Conservation (phyloP, 2,329 filamentous ascomycete genomes). For the Penicillium sp. region DNA sequence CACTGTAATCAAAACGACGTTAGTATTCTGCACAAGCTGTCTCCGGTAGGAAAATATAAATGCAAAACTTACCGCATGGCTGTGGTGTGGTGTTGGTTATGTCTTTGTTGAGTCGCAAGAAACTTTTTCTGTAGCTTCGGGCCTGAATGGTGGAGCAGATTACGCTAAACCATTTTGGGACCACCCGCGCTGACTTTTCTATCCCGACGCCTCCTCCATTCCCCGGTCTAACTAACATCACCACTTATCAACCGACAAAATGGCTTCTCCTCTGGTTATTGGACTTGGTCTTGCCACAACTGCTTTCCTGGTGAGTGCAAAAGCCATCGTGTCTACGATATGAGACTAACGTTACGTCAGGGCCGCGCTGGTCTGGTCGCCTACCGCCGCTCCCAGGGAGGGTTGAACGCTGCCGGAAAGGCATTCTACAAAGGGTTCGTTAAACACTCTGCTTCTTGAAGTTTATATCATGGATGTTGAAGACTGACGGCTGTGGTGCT, state of each 20-base stretch:
- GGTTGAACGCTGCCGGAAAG: constrained; percentile 73
- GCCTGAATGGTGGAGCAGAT: constrained; percentile 26
- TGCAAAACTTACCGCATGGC: constrained; percentile 25
- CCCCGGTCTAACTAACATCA: constrained; percentile 7
- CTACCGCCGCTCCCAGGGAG: constrained; percentile 68
- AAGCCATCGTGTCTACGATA: neutral
- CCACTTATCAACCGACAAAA: constrained; percentile 22
- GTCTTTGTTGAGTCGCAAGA: constrained; percentile 21
- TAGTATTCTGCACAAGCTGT: neutral
- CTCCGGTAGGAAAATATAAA: neutral
- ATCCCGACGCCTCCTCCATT: constrained; percentile 22
- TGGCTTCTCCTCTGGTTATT: constrained; percentile 44
- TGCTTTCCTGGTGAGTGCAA: constrained; percentile 70
- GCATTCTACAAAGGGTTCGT: constrained; percentile 83
- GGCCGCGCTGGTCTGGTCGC: constrained; percentile 90
- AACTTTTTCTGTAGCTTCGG: constrained; percentile 26
- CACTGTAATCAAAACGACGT: constrained; percentile 23
- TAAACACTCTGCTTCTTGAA: neutral
- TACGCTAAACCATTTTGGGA: constrained; percentile 35
- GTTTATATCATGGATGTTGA: neutral
- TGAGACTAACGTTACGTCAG: constrained; percentile 46
- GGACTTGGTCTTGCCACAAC: constrained; percentile 51
- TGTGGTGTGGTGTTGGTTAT: constrained; percentile 21
- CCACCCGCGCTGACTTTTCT: constrained; percentile 39
- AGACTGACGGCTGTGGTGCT: constrained; percentile 6